Conservation (phyloP, 495 filamentous ascomycete genomes). For the Aspergillus ellipticus region DNA sequence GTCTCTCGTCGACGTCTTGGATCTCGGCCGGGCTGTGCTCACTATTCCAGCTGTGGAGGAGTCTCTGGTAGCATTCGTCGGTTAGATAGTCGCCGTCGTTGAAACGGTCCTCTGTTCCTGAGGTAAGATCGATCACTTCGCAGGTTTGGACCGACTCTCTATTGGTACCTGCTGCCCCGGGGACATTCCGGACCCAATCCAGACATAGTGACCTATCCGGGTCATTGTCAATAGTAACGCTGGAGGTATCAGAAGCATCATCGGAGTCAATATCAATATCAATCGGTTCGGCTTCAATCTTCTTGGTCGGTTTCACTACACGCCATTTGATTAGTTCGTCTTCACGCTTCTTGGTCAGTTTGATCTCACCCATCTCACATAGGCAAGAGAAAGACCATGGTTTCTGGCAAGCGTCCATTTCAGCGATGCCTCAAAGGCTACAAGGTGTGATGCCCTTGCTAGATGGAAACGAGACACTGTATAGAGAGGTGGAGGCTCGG, state of each 20-base stretch:
- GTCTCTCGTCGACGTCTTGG: neutral
- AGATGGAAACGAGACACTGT: too few relatives aligned
- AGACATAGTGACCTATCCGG: constrained; percentile 10
- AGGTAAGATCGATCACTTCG: constrained; percentile 12
- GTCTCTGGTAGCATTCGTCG: constrained; percentile 18
- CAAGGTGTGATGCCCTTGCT: too few relatives aligned
- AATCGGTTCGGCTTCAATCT: neutral
- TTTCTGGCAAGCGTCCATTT: too few relatives aligned
- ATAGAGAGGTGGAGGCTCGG: too few relatives aligned
- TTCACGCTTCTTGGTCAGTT: too few relatives aligned
- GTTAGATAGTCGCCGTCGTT: constrained; percentile 22
- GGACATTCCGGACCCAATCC: neutral
- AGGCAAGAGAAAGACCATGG: too few relatives aligned
- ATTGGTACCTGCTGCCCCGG: neutral
- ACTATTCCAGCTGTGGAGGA: constrained; percentile 9
- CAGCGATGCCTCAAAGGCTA: too few relatives aligned
- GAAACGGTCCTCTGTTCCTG: constrained; percentile 1
- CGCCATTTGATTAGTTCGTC: too few relatives aligned
- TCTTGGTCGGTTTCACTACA: neutral
- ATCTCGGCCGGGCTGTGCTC: neutral
- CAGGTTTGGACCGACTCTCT: too few relatives aligned
- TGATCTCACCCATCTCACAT: too few relatives aligned
- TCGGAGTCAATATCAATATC: neutral
- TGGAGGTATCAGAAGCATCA: constrained; percentile 6
- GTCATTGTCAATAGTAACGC: constrained; percentile 14